Percentiles rank a stretch among this genome's conserved stretches.
Conservation (phyloP, 164 flowering plant species). For the Vitis cinerea region DNA sequence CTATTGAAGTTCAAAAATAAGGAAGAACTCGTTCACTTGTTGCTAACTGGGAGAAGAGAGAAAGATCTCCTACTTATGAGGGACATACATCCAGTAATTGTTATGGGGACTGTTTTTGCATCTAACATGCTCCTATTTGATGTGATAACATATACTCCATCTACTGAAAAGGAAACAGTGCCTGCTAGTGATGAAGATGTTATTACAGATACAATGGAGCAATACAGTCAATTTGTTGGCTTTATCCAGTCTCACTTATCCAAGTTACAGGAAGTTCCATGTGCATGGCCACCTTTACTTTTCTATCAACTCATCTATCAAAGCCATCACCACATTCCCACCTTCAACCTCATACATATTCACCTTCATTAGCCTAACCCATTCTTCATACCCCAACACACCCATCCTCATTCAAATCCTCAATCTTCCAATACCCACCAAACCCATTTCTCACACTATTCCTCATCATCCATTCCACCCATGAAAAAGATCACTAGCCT, state of each 20-base stretch:
- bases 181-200: conserved; percentile 66
- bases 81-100: conserved; percentile 38
- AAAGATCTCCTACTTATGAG: conserved; percentile 45
- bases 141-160: conserved; percentile 37
- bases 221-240: conserved; percentile 69
- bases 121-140: conserved; percentile 31
- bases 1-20: conserved; percentile 45
- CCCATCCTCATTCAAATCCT: no score
- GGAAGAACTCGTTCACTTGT: conserved; percentile 54
- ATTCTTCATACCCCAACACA: no score
- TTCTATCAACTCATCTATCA: no score
- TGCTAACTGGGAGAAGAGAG: conserved; percentile 72
- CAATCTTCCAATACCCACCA: no score
- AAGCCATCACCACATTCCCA: no score
- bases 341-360: no score
- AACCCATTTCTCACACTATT: no score
- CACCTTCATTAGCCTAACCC: no score
- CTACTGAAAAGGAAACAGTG: conserved; percentile 46
- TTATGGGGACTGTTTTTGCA: conserved; percentile 30
- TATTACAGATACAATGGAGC: conserved; percentile 58
- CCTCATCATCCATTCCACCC: no score
- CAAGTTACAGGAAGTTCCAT: conserved; percentile 63
- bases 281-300: no score
- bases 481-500: no score
- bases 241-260: conserved; percentile 80